Percentiles rank a stretch among this genome's conserved stretches.
phyloP scores from a whole-genome alignment of 1,139 yeast genomes.

The Diutina ranongensis region DNA sequence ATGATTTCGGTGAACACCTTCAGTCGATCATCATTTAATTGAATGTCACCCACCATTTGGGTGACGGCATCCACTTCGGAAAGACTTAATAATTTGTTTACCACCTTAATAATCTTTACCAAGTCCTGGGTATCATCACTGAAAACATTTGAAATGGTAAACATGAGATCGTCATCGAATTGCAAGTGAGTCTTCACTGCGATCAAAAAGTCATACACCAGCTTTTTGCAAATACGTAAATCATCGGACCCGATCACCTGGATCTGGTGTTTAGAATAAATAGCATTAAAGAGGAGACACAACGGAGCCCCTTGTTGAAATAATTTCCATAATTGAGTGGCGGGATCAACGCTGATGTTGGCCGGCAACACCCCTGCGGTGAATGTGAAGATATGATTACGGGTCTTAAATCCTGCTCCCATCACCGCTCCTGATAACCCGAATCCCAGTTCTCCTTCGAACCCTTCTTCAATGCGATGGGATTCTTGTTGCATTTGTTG shows the following conservation, averaged over 20 bases:
- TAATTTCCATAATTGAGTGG: conserved; percentile 78
- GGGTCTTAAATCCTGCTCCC: conserved; percentile 11
- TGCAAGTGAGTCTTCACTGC: conserved; percentile 75
- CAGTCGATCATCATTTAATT: conserved; percentile 44
- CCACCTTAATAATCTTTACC: conserved; percentile 58
- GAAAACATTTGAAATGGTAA: conserved; percentile 84
- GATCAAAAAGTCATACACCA: conserved; percentile 79
- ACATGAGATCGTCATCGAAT: conserved; percentile 55
- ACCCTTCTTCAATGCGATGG: conserved; percentile 7
- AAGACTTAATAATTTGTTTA: conserved; percentile 33
- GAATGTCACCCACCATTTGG: conserved; percentile 16
- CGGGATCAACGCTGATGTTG: conserved; percentile 74
- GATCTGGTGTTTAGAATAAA: conserved; percentile 26
- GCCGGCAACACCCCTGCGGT: conserved; percentile 72
- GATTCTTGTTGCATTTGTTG: conserved; percentile 18
- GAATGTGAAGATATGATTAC: conserved; percentile 40
- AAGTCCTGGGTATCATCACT: conserved; percentile 74
- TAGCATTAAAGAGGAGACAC: conserved; percentile 67
- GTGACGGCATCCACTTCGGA: conserved; percentile 31
- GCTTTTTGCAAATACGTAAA: conserved; percentile 73
- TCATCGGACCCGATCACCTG: conserved; percentile 64
- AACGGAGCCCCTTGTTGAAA: conserved; percentile 91
- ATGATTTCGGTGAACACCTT: conserved; percentile 78
- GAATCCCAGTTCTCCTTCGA: conserved; percentile 12
- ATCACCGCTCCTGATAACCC: conserved; percentile 17